These are phyloP conservation scores for Zasmidium cellare DNA, from an alignment of 2,329 filamentous ascomycete genomes.

Conservation along the genomic window DNA sequence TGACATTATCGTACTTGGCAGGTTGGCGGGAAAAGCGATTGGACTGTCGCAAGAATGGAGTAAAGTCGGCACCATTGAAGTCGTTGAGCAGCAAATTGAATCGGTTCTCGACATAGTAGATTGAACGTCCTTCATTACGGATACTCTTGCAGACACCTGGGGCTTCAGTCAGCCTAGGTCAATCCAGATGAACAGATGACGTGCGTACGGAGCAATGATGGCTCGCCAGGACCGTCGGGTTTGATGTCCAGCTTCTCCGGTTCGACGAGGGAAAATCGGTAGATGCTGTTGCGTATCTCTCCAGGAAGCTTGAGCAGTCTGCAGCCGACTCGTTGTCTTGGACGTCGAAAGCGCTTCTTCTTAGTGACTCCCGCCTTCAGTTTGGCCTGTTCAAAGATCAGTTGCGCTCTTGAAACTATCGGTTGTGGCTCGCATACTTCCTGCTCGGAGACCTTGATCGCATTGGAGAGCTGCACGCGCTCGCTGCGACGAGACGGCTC, in stretches of 20 bases:
- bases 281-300: slow-evolving; percentile 15
- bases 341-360: slow-evolving; percentile 12
- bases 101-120: slow-evolving; percentile 14
- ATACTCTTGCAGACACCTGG: slow-evolving; percentile 10
- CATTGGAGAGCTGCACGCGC: slow-evolving; percentile 11
- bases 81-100: slow-evolving; percentile 5
- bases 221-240: slow-evolving; percentile 7
- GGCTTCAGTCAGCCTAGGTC: not conserved
- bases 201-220: not conserved
- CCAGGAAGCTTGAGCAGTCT: slow-evolving; percentile 11
- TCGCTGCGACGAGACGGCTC: slow-evolving; percentile 6
- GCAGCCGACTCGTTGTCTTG: slow-evolving; percentile 11
- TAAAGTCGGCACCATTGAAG: slow-evolving; percentile 7
- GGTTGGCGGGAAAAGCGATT: not conserved
- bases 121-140: slow-evolving; percentile 3
- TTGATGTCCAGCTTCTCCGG: slow-evolving; percentile 2
- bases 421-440: not conserved
- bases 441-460: not conserved
- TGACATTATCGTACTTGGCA: not conserved
- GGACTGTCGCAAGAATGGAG: slow-evolving; percentile 9
- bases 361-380: not conserved
- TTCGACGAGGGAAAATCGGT: slow-evolving; percentile 4
- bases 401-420: not conserved
- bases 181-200: not conserved
- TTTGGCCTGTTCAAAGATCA: not conserved